Evolutionary conservation across 2,329 filamentous ascomycete species (phyloP).

Genomic region (Ceratocystis cubensis): DNA sequence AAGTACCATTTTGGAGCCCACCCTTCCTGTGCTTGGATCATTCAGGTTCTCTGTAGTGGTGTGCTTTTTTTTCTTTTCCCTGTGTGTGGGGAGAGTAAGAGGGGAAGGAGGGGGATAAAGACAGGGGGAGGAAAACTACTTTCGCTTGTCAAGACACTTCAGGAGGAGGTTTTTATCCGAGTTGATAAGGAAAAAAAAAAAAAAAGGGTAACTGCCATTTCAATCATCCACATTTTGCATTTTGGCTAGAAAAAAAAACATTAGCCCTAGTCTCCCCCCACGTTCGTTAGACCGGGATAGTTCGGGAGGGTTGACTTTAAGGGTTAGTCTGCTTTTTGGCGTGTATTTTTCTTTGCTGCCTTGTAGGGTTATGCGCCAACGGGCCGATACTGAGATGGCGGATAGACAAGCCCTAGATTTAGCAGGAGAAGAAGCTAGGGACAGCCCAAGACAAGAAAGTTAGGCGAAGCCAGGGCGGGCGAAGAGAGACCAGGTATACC

Average conservation of each 20-base stretch:
- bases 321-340: neutral
- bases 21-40: neutral
- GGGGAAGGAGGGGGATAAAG: neutral
- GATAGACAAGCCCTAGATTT: neutral
- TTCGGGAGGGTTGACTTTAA: neutral
- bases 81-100: neutral
- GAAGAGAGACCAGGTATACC: neutral
- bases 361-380: neutral
- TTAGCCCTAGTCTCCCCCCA: neutral
- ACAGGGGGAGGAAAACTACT: neutral
- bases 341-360: too few relatives aligned
- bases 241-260: neutral
- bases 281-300: neutral
- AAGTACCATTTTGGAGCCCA: neutral
- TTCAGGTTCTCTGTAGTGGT: neutral
- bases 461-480: neutral
- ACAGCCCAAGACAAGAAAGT: neutral
- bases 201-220: neutral
- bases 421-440: neutral
- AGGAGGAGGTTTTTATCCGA: neutral
- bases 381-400: slow-evolving; percentile 4
- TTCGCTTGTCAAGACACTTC: slow-evolving; percentile 3
- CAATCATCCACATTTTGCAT: neutral
- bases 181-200: neutral
- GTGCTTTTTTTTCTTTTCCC: neutral